Base-by-base conservation (phyloP, 768 basidiomycete genomes). In the Xanthoconium stramineum region DNA sequence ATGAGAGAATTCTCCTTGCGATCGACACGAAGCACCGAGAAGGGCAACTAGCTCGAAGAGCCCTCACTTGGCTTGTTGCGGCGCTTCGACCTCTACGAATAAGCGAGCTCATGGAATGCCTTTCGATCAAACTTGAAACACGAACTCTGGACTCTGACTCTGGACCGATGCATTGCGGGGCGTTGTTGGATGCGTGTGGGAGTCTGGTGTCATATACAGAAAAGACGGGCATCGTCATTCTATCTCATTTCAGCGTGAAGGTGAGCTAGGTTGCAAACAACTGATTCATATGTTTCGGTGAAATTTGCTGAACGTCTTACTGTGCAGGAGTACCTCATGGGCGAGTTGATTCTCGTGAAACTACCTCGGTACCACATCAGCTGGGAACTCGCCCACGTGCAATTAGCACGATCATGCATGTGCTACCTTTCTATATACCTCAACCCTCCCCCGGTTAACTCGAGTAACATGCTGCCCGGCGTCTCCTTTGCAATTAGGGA, bases 171-270 rank as follows among this genome's bases (percentile, higher is more conserved):
- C 36, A 53, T 13, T 13, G 15, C 2, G 52, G 44, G 3, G 37
- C 14, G 6, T 24, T 53, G 14, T 47, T 53, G 29, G 36, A 53
- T 8, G 37, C 29, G 2, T 47, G 52, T 6, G 52, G 37, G 15
- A 47, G 45, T 32, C 44, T 53, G 6, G 52, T 53, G n/a, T 46
- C 44, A n/a, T 46, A 53, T 6, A 53, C 1, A 6, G 45, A 53
- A 11, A 46, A 33, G 19, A 51, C 50, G 14, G 30, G 3, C 13
- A 24, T 51, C 5, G 6, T 51, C 9, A 51, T 24, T 33, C 14
- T 51, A 12, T 51, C 39, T 20, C 50, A 51, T n/a, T 51, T 42
- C 14, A 51, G 50, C 11, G 50, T 51, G 8, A 51, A 51, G 50
- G 50, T 42, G 19, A 42, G 50, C 8, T 8, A 15, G 6, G n/a